A percentile compares a stretch with the other conserved stretches of the same genome.
phyloP scores from a whole-genome alignment of 495 filamentous ascomycete genomes.

The Aspergillus steynii region DNA sequence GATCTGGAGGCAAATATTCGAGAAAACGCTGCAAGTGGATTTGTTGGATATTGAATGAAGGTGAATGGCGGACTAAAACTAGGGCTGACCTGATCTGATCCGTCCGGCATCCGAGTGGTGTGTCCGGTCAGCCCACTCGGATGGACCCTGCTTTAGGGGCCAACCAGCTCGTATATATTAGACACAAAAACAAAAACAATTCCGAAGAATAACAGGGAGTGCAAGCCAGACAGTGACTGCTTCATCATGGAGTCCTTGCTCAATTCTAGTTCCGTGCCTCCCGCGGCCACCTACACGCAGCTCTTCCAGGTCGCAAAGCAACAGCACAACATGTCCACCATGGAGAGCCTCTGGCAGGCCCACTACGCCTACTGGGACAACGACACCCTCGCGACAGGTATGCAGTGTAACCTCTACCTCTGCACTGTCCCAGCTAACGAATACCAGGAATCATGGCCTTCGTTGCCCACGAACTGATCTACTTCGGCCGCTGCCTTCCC shows the following conservation, averaged over 20 bases:
- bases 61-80: not conserved
- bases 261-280: conserved; percentile 14
- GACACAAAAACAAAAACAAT: not conserved
- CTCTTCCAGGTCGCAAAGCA: conserved; percentile 54
- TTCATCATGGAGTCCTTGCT: conserved; percentile 14
- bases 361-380: conserved; percentile 99
- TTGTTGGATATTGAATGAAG: not conserved
- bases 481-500: conserved; percentile 89
- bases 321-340: conserved; percentile 80
- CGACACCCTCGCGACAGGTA: conserved; percentile 87
- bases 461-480: conserved; percentile 88
- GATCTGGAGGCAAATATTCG: too few species aligned
- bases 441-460: conserved; percentile 77
- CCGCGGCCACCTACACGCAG: conserved; percentile 17
- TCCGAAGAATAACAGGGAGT: not conserved
- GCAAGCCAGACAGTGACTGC: not conserved
- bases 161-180: not conserved
- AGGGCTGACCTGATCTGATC: conserved; percentile 12
- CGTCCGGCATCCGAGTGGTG: conserved; percentile 23
- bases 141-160: conserved; percentile 7
- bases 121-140: conserved; percentile 27
- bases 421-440: not conserved
- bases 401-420: not conserved
- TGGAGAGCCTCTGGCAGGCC: conserved; percentile 87
- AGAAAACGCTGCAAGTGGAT: not conserved